Evolutionary conservation across 306 rosid species (phyloP).

Genomic region (Corylus heterophylla): DNA sequence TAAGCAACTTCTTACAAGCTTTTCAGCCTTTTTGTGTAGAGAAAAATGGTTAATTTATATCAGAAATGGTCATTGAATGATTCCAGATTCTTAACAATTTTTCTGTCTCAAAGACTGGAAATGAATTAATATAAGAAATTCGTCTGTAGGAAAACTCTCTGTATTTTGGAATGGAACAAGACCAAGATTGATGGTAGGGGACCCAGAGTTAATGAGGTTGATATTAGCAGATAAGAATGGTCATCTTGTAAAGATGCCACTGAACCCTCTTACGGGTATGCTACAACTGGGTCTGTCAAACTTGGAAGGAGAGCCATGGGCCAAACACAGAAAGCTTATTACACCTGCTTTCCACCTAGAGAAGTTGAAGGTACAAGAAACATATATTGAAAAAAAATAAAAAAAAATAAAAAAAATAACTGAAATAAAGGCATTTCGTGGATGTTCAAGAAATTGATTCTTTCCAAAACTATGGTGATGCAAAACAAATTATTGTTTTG

Average conservation of each 20-base stretch:
- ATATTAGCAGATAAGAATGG: conserved; percentile 37
- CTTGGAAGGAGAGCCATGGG: conserved; percentile 48
- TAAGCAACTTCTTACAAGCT: too few species aligned
- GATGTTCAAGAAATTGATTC: too few species aligned
- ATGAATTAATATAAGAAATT: neutral
- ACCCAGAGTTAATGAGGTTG: conserved; percentile 30
- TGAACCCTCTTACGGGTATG: conserved; percentile 38
- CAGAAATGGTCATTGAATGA: too few species aligned
- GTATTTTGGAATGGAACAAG: conserved; percentile 36
- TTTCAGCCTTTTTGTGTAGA: too few species aligned
- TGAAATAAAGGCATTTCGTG: too few species aligned
- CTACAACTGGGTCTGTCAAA: conserved; percentile 36
- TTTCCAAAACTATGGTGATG: too few species aligned
- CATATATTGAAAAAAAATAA: too few species aligned
- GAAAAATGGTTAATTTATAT: too few species aligned
- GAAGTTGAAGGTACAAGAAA: conserved; percentile 37
- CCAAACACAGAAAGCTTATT: conserved; percentile 39
- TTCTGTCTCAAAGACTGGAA: neutral
- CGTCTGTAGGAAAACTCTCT: conserved; percentile 31
- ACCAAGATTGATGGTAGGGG: conserved; percentile 42
- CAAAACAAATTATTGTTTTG: too few species aligned
- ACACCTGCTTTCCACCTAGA: conserved; percentile 50
- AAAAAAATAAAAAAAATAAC: too few species aligned
- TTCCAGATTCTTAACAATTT: too few species aligned
- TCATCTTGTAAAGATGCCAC: conserved; percentile 33